Conservation (phyloP, 441 rosid species). For the Populus trichocarpa region DNA sequence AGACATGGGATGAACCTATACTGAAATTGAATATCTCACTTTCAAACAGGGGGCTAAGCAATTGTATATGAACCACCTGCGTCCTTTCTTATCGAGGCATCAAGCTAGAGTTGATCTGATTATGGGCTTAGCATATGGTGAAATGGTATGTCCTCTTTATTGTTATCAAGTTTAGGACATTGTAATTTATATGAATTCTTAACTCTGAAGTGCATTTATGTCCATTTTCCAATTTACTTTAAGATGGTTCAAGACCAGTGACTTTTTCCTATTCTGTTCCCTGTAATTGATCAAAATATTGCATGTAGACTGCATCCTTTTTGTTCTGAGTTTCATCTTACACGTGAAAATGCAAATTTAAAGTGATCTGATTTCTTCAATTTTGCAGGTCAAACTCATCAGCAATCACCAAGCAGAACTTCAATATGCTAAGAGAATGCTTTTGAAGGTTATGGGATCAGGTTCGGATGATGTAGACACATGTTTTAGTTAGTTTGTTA, state of each 20-base stretch:
- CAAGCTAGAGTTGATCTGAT: slow-evolving; percentile 50
- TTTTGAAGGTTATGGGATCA: slow-evolving; percentile 41
- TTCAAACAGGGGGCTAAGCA: slow-evolving; percentile 51
- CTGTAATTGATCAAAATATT: neutral
- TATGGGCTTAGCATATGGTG: slow-evolving; percentile 37
- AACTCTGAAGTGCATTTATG: neutral
- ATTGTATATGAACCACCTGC: slow-evolving; percentile 46
- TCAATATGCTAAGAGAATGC: slow-evolving; percentile 34
- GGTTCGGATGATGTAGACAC: slow-evolving; percentile 27
- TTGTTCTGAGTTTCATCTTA: neutral
- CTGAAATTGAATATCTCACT: neutral
- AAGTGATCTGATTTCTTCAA: neutral
- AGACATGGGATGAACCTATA: neutral
- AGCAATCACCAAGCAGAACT: slow-evolving; percentile 57
- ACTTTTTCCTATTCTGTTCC: neutral
- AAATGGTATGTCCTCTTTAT: slow-evolving; percentile 36
- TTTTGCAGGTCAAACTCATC: slow-evolving; percentile 49
- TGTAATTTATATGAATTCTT: neutral
- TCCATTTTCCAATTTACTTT: neutral
- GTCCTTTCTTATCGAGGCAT: slow-evolving; percentile 62
- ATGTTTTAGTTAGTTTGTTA: neutral
- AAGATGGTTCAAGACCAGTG: neutral
- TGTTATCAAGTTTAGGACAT: neutral
- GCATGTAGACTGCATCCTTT: neutral
- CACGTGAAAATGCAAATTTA: neutral